These are phyloP conservation scores for Globisporangium mamillatum DNA, from an alignment of 352 stramenopile species.

Conservation along the genomic window DNA sequence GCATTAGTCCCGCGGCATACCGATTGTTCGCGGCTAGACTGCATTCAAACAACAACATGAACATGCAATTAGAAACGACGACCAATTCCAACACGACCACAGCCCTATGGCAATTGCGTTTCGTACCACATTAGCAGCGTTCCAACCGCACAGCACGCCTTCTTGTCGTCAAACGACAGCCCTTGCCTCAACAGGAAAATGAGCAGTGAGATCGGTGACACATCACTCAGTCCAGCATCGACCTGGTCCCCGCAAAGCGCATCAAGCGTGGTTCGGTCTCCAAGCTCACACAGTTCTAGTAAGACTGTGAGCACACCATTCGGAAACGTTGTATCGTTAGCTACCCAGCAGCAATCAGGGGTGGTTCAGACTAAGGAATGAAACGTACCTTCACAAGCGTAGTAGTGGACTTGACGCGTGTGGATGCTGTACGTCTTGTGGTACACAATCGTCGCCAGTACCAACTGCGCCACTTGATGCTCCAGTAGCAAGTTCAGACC, in stretches of 20 bases:
- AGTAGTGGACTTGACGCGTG: slow-evolving; percentile 83
- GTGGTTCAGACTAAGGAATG: background rate
- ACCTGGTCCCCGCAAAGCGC: slow-evolving; percentile 41
- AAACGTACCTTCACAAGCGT: slow-evolving; percentile 62
- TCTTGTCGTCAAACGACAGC: slow-evolving; percentile 77
- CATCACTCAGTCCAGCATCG: slow-evolving; percentile 26
- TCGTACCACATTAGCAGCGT: slow-evolving; percentile 72
- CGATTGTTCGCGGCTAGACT: slow-evolving; percentile 59
- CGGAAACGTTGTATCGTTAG: too few species aligned
- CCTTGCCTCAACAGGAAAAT: slow-evolving; percentile 72
- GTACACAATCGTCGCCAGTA: slow-evolving; percentile 65
- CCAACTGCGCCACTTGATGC: slow-evolving; percentile 50
- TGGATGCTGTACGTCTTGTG: slow-evolving; percentile 84
- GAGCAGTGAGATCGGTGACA: slow-evolving; percentile 62
- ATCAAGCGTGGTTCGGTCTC: slow-evolving; percentile 50
- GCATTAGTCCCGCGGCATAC: slow-evolving; percentile 43
- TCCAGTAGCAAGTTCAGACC: slow-evolving; percentile 53
- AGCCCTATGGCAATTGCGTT: background rate
- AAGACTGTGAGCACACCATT: slow-evolving; percentile 32
- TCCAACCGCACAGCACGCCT: slow-evolving; percentile 68
- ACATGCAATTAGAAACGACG: background rate
- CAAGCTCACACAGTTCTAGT: slow-evolving; percentile 68
- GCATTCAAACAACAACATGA: background rate
- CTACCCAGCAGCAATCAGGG: too few species aligned
- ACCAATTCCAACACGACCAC: background rate